A percentile compares a stretch with the other conserved stretches of the same genome.
Evolutionary conservation across 306 rosid species (phyloP).

Genomic region (Gynostemma pentaphyllum): DNA sequence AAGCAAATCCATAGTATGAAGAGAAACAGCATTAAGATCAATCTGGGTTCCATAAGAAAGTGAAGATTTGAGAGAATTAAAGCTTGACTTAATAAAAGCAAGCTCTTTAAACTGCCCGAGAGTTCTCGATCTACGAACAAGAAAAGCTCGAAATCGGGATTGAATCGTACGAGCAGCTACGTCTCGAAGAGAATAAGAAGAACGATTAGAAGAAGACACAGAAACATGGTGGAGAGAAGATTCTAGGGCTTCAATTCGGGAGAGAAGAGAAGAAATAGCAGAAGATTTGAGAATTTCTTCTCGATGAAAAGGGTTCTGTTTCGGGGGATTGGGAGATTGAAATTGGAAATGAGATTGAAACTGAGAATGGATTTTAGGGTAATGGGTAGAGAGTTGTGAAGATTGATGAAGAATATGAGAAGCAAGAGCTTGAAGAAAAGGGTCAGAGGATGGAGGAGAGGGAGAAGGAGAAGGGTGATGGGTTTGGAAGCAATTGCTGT

Average conservation of each 20-base stretch:
- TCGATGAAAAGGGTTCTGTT: not conserved
- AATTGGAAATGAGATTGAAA: constrained; percentile 14
- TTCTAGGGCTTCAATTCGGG: constrained; percentile 80
- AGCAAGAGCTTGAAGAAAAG: constrained; percentile 9
- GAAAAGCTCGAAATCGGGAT: constrained; percentile 74
- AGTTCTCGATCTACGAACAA: constrained; percentile 73
- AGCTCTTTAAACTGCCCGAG: constrained; percentile 74
- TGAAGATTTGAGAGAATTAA: constrained; percentile 43
- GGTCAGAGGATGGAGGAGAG: constrained; percentile 24
- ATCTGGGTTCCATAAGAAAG: constrained; percentile 24
- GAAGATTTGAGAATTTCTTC: constrained; percentile 8
- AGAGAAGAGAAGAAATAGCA: constrained; percentile 38
- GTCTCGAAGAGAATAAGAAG: constrained; percentile 43
- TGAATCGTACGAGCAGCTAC: constrained; percentile 65
- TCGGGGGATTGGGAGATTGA: constrained; percentile 15
- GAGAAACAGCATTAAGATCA: constrained; percentile 42
- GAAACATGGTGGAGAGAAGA: constrained; percentile 40
- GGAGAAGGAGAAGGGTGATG: constrained; percentile 13
- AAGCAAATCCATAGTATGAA: constrained; percentile 49
- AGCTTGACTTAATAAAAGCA: constrained; percentile 50
- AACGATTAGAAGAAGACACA: constrained; percentile 4
- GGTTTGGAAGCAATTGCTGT: constrained; percentile 25
- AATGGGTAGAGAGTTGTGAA: constrained; percentile 6
- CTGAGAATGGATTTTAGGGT: constrained; percentile 14
- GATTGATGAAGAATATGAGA: constrained; percentile 8